Conservation (phyloP, 2,329 filamentous ascomycete species). For the Colletotrichum paranaense region DNA sequence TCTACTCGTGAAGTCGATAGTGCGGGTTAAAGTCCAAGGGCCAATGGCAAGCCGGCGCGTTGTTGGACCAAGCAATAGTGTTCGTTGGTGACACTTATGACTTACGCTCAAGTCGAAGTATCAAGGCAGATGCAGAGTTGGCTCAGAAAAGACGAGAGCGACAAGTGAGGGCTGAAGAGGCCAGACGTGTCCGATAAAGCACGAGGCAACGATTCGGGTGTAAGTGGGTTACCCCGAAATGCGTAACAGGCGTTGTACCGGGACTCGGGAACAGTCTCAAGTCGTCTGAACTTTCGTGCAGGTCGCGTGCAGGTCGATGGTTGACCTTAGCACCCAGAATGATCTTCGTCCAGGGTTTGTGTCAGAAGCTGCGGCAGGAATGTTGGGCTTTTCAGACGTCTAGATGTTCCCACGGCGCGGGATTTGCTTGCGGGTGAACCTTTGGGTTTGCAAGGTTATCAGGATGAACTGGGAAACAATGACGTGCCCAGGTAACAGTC, state of each 20-base stretch:
- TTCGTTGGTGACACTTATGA: constrained; percentile 1
- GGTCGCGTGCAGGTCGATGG: neutral
- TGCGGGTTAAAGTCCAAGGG: neutral
- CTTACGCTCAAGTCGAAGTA: neutral
- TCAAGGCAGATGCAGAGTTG: neutral
- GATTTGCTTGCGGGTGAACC: neutral
- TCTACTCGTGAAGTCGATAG: constrained; percentile 10
- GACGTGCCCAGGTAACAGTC: constrained; percentile 3
- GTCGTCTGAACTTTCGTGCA: constrained; percentile 27
- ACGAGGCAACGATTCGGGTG: constrained; percentile 13
- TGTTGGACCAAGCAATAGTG: constrained; percentile 1
- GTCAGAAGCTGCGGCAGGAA: constrained; percentile 23
- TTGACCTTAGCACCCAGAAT: constrained; percentile 9
- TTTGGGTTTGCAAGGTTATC: constrained; percentile 3
- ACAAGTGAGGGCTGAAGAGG: neutral
- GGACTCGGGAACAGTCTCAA: constrained; percentile 33
- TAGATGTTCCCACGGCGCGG: neutral
- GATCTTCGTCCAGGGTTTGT: constrained; percentile 35
- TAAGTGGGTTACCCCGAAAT: constrained; percentile 16
- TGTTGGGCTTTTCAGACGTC: constrained; percentile 20
- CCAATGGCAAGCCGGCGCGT: constrained; percentile 8
- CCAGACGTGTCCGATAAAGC: constrained; percentile 1
- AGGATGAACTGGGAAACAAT: constrained; percentile 16
- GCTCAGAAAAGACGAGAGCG: neutral
- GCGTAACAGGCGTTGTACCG: constrained; percentile 29